Conservation (phyloP, 2,329 filamentous ascomycete species). For the Hypoxylon sp. region DNA sequence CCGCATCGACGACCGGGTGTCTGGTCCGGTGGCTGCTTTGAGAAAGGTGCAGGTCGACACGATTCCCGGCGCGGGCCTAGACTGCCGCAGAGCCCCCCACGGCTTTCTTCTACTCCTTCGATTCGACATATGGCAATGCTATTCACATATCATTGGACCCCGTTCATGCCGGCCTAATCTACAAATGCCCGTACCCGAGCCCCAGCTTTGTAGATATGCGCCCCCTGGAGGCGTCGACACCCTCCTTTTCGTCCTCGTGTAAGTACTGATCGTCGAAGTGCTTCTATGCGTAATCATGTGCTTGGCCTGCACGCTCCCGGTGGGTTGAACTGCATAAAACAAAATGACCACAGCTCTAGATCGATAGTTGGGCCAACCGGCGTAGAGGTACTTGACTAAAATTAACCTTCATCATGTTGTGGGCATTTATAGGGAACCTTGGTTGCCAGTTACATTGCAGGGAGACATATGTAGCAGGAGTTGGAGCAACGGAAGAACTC, state of each 20-base stretch:
- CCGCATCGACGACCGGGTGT: constrained; percentile 7
- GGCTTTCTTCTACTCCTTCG: constrained; percentile 1
- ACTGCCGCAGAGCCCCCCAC: constrained; percentile 11
- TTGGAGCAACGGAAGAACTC: background rate
- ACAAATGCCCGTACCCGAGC: constrained; percentile 10
- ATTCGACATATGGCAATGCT: constrained; percentile 14
- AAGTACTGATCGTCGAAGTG: background rate
- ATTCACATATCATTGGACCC: constrained; percentile 6
- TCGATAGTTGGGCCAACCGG: background rate
- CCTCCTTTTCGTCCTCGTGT: background rate
- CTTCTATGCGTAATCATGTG: constrained; percentile 3
- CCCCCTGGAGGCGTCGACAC: background rate
- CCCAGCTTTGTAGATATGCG: constrained; percentile 1
- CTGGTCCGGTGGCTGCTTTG: constrained; percentile 26
- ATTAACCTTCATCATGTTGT: background rate
- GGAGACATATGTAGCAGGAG: background rate
- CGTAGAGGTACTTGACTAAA: background rate
- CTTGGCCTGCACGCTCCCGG: background rate
- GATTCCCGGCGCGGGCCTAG: constrained; percentile 16
- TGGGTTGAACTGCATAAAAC: background rate
- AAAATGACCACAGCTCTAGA: background rate
- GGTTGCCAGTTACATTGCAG: background rate
- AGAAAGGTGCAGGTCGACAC: constrained; percentile 28
- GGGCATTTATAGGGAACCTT: background rate
- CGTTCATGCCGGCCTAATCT: background rate